Percentiles rank a stretch among this genome's conserved stretches.
Conservation (phyloP, 2,329 filamentous ascomycete genomes). For the Penicillium sp. region DNA sequence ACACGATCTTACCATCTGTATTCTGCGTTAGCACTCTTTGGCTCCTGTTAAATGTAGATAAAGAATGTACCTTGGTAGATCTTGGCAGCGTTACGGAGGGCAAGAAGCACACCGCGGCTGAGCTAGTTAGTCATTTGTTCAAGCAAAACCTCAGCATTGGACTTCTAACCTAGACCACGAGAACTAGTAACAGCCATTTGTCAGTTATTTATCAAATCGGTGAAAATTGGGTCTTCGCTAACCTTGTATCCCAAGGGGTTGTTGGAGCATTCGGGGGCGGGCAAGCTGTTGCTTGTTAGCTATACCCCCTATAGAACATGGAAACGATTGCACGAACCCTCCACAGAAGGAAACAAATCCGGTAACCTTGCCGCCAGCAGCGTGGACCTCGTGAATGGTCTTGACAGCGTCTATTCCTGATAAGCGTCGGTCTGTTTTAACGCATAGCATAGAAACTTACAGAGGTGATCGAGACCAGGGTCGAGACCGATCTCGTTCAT, state of each 20-base stretch:
- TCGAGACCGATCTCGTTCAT: conserved; percentile 82
- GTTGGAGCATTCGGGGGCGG: conserved; percentile 64
- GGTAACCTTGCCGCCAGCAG: conserved; percentile 72
- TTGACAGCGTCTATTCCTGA: conserved; percentile 61
- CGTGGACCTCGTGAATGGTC: conserved; percentile 72
- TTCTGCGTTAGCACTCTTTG: neutral
- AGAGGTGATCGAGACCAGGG: conserved; percentile 17
- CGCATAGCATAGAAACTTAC: conserved; percentile 6
- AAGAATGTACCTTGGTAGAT: conserved; percentile 56
- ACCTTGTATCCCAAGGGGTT: conserved; percentile 84
- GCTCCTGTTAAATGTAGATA: neutral
- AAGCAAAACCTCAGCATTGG: conserved; percentile 22
- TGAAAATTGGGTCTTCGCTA: neutral
- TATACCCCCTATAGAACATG: neutral
- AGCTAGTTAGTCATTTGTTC: conserved; percentile 1
- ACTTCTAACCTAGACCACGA: conserved; percentile 55
- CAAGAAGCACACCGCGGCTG: conserved; percentile 70
- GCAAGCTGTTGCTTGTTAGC: conserved; percentile 37
- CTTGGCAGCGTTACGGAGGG: conserved; percentile 74
- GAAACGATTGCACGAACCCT: conserved; percentile 36
- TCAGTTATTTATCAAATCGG: neutral
- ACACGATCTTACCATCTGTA: conserved; percentile 56
- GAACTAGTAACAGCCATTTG: conserved; percentile 42
- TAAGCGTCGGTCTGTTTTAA: neutral
- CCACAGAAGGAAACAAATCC: conserved; percentile 80